Evolutionary conservation across 129 eudicot genomes (phyloP), one percentile per base, ranked within the genome.

Genomic region (Chrysanthemum seticuspe): DNA sequence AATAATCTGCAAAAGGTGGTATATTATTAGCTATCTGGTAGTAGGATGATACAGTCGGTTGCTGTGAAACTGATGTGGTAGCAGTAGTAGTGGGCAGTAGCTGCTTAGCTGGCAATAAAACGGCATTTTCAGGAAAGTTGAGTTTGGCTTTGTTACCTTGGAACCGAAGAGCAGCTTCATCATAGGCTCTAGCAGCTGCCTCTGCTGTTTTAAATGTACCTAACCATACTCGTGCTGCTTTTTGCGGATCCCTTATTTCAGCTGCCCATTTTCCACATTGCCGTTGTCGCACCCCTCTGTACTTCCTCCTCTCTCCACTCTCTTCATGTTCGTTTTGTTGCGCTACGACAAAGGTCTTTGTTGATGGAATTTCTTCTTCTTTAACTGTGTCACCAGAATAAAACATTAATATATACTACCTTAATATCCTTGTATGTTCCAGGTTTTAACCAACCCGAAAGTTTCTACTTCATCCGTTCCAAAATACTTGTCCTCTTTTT

Each of bases 231-330:
- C 96, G 70, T 3, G 98, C 96, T 0, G 96, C 98, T 71, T 87
- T 89, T 89, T 95, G n/a, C 21, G 98, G 98, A 74, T 92, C 98
- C 19, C 98, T 74, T 49, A 92, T 92, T 23, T 92, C 98, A 2
- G n/a, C n/a, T 0, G 98, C 98, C 98, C 98, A 92, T 84, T 92
- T 92, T 8, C 98, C 98, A 95, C 98, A 92, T 21, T 95, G 98
- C 2, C 98, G 77, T 18, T 92, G 98, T 40, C 98, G 74, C 6
- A 92, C 98, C 79, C 98, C 98, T 76, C 98, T n/a, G 95, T 92
- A 92, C 76, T 82, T 82, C 31, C 92, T 71, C 62, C 85, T 75
- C 62, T 76, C 83, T 25, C 67, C 11, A 0, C 3, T 21, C 23
- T 2, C 12, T 74, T 0, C 80, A 72, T 2, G 51, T 60, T n/a